Evolutionary conservation across 345 rosid species (phyloP), one percentile per base, ranked within the genome.

Genomic region (Microcos paniculata): DNA sequence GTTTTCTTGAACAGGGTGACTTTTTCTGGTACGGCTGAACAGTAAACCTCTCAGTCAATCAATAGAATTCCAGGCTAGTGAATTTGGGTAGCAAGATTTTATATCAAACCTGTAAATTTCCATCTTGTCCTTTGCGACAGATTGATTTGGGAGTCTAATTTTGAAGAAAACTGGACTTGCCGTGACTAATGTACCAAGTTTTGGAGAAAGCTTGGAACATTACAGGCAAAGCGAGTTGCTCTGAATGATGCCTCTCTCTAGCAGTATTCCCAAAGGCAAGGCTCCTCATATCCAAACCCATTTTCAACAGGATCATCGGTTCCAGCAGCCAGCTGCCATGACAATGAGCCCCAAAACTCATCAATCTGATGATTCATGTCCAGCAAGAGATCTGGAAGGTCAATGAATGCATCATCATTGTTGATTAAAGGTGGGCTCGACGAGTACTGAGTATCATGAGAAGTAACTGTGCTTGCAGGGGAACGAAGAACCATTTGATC

Each of bases 311-410:
- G 15, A 62, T 31, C 76, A 42, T 80, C 86, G 7, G 73, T 46
- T 51, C 40, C 40, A 35, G 55, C 77, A 42, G 70, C 40, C 42
- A 62, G 35, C 61, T 79, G 80, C 89, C 90, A 90, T 15, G 86
- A 49, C 8, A 83, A 76, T 2, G 89, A 77, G 59, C 65, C 79
- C 85, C 90, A 84, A 26, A 90, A 74, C 45, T 86, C 92, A 45
- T 81, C 86, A 14, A 82, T 59, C 3, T 83, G 82, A 58, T 59
- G 84, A 30, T 78, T 80, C 51, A 79, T 69, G 62, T 84, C 90
- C 0, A 76, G 30, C 78, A 83, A 72, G 4, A 94, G 88, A 74
- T 94, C 96, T 35, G 98, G 97, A 62, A 94, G 86, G 76, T 87
- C 89, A 13, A 86, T 80, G 31, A 90, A 94, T 18, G 92, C 81